These are phyloP conservation scores for Sporothrix inflata DNA, from an alignment of 2,329 filamentous ascomycete genomes.

Conservation along the genomic window DNA sequence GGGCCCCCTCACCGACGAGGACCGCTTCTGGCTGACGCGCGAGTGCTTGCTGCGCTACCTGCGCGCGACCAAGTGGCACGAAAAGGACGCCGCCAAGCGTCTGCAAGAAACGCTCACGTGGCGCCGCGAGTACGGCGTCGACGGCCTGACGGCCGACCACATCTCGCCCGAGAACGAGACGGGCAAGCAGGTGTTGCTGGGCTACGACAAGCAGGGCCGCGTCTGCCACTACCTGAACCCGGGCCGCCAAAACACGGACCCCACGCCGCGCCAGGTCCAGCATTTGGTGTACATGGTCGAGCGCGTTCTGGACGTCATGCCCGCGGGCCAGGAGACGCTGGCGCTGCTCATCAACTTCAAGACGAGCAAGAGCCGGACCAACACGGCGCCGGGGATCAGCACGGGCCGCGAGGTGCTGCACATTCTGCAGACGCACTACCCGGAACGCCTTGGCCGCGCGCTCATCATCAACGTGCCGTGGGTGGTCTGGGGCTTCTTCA, in stretches of 20 bases:
- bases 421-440: conserved; percentile 95
- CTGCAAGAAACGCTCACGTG: conserved; percentile 80
- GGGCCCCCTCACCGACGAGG: conserved; percentile 72
- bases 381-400: conserved; percentile 71
- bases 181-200: conserved; percentile 88
- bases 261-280: conserved; percentile 83
- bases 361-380: conserved; percentile 72
- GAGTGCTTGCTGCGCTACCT: conserved; percentile 94
- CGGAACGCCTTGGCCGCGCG: conserved; percentile 85
- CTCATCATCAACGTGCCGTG: conserved; percentile 92
- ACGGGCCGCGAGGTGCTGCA: conserved; percentile 82
- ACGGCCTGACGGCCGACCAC: conserved; percentile 78
- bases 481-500: conserved; percentile 93
- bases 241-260: conserved; percentile 88
- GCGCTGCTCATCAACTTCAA: conserved; percentile 92
- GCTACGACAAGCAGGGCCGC: conserved; percentile 82
- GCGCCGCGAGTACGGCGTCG: conserved; percentile 87
- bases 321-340: conserved; percentile 81
- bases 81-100: conserved; percentile 75
- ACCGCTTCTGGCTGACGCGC: conserved; percentile 86
- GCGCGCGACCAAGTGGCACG: conserved; percentile 88
- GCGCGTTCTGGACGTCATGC: conserved; percentile 83
- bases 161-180: conserved; percentile 95
- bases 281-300: conserved; percentile 97
- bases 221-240: conserved; percentile 91